Percentiles rank a stretch among this genome's conserved stretches.
These are phyloP conservation scores for Phylloporus arenicola DNA, from an alignment of 768 basidiomycete species.

Conservation along the genomic window DNA sequence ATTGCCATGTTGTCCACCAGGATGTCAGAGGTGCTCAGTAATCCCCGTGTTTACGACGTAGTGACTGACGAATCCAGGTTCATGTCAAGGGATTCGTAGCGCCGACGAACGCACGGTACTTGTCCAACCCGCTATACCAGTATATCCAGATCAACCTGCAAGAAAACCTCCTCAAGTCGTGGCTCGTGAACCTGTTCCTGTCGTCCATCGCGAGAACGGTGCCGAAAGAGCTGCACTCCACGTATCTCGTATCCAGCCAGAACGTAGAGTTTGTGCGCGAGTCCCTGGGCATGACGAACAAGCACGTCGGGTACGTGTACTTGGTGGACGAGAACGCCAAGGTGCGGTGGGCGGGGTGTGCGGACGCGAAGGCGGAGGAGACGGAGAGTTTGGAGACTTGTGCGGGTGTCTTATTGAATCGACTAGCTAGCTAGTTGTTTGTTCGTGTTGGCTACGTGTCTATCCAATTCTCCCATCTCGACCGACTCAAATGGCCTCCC, in stretches of 20 bases:
- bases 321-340: conserved; percentile 80
- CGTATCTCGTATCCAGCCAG: conserved; percentile 76
- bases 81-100: conserved; percentile 71
- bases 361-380: conserved; percentile 75
- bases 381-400: conserved; percentile 62
- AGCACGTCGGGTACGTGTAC: conserved; percentile 87
- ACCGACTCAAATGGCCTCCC: conserved; percentile 36
- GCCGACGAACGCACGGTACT: conserved; percentile 49
- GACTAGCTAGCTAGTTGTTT: conserved; percentile 34
- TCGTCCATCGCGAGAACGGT: conserved; percentile 63
- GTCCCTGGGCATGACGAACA: conserved; percentile 83
- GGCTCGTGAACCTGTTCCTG: conserved; percentile 84
- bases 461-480: background rate
- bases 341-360: conserved; percentile 91
- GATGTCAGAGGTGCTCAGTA: conserved; percentile 69
- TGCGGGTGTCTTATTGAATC: conserved; percentile 59
- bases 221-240: conserved; percentile 58
- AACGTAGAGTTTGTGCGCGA: conserved; percentile 84
- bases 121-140: conserved; percentile 57
- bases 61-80: conserved; percentile 41
- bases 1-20: conserved; percentile 79
- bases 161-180: conserved; percentile 87
- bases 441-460: conserved; percentile 28
- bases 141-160: conserved; percentile 88
- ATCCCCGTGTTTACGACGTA: background rate